Conservation (phyloP, 768 basidiomycete species). For the Candolleomyces aberdarensis region DNA sequence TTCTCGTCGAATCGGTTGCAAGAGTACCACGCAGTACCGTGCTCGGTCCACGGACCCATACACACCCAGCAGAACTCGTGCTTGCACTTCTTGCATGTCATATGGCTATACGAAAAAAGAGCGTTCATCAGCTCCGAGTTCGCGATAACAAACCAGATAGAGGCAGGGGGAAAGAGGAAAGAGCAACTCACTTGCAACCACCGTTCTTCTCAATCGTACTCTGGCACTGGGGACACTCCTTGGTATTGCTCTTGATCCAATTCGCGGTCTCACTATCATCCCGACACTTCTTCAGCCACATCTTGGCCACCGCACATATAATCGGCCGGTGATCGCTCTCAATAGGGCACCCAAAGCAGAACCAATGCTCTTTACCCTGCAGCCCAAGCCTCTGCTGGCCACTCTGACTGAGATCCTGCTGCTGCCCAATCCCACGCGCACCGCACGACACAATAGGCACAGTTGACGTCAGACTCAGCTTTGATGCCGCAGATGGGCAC, state of each 20-base stretch:
- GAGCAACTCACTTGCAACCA: slow-evolving; percentile 89
- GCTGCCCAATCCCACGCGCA: slow-evolving; percentile 45
- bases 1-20: slow-evolving; percentile 98
- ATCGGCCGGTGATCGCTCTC: slow-evolving; percentile 91
- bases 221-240: slow-evolving; percentile 94
- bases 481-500: slow-evolving; percentile 77
- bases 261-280: slow-evolving; percentile 99
- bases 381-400: slow-evolving; percentile 21
- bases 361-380: slow-evolving; percentile 59
- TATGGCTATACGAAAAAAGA: slow-evolving; percentile 70
- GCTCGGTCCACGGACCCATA: slow-evolving; percentile 98
- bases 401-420: slow-evolving; percentile 30
- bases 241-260: slow-evolving; percentile 99
- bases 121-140: slow-evolving; percentile 85
- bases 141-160: slow-evolving; percentile 47
- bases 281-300: slow-evolving; percentile 96
- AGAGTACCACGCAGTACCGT: slow-evolving; percentile 96
- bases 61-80: slow-evolving; percentile 99
- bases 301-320: slow-evolving; percentile 80
- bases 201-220: slow-evolving; percentile 99
- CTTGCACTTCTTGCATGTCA: slow-evolving; percentile 99
- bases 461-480: slow-evolving; percentile 66
- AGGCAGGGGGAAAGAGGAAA: neutral
- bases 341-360: slow-evolving; percentile 93
- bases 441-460: slow-evolving; percentile 91